Conservation (phyloP, 768 basidiomycete genomes). For the Kockovaella imperatae region DNA sequence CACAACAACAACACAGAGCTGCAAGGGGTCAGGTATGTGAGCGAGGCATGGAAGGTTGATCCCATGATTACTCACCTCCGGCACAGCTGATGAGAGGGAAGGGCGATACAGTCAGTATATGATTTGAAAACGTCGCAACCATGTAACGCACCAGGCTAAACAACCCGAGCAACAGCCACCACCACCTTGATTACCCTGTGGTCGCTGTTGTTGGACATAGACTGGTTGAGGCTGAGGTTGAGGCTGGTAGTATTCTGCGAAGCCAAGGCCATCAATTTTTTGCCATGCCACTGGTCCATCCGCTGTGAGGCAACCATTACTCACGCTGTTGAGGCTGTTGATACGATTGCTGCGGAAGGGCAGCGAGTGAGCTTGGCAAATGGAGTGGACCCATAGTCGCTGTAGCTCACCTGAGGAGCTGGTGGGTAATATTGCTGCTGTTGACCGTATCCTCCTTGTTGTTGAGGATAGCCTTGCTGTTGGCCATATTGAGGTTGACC, state of each 20-base stretch:
- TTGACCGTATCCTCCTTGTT: slow-evolving; percentile 18
- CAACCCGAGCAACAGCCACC: slow-evolving; percentile 57
- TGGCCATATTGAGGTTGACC: slow-evolving; percentile 11
- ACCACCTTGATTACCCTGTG: slow-evolving; percentile 49
- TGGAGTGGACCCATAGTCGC: neutral
- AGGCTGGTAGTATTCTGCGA: slow-evolving; percentile 47
- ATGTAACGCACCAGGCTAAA: slow-evolving; percentile 48
- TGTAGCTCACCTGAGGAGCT: slow-evolving; percentile 28
- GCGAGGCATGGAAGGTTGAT: neutral
- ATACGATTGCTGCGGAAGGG: neutral
- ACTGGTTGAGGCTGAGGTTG: slow-evolving; percentile 71
- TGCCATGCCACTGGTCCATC: too few relatives aligned
- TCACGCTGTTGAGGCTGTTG: neutral
- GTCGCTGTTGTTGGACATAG: slow-evolving; percentile 55
- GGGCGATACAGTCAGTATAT: neutral
- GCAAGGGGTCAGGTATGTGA: neutral
- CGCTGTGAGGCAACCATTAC: too few relatives aligned
- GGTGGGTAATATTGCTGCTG: slow-evolving; percentile 33
- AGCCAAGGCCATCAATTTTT: neutral
- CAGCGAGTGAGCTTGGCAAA: neutral
- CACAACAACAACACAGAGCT: slow-evolving; percentile 30
- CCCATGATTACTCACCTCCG: slow-evolving; percentile 1
- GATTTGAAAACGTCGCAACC: neutral
- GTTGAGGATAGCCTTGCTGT: slow-evolving; percentile 17
- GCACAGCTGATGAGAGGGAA: slow-evolving; percentile 9